Evolutionary conservation across 2,329 filamentous ascomycete species (phyloP).

Genomic region (Cryphonectria carpinicola): DNA sequence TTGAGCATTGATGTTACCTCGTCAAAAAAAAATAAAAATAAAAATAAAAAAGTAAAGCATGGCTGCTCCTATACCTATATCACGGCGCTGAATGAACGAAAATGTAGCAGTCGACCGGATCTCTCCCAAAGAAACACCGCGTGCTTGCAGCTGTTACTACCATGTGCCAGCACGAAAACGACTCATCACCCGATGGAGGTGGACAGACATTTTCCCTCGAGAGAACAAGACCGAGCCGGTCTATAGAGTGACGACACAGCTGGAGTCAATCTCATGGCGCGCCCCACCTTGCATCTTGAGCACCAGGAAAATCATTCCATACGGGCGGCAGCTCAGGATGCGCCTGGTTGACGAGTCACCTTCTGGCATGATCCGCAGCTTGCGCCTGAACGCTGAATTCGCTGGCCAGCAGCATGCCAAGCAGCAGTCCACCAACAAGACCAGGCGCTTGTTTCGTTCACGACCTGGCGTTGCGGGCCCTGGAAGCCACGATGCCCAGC

Average conservation of each 20-base stretch:
- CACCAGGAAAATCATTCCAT: not conserved
- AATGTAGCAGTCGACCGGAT: not conserved
- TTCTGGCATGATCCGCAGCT: not conserved
- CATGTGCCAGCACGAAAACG: not conserved
- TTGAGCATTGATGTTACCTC: not conserved
- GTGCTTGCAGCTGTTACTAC: not conserved
- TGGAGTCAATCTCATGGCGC: not conserved
- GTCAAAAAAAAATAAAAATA: not conserved
- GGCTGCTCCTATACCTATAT: not conserved
- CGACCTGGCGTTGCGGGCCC: not conserved
- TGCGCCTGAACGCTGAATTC: not conserved
- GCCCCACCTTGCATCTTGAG: slow-evolving; percentile 6
- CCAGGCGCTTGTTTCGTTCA: not conserved
- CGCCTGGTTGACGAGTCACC: not conserved
- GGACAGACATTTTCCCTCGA: not conserved
- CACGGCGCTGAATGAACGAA: not conserved
- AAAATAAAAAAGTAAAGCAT: not conserved
- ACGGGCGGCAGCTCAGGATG: not conserved
- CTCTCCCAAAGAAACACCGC: not conserved
- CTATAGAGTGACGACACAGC: slow-evolving; percentile 9
- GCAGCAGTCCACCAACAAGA: not conserved
- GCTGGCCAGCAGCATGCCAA: not conserved
- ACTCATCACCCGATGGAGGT: slow-evolving; percentile 5
- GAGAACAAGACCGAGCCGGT: not conserved
- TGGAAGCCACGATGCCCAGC: not conserved